Evolutionary conservation across 345 rosid species (phyloP).

Genomic region (Salix caprea): DNA sequence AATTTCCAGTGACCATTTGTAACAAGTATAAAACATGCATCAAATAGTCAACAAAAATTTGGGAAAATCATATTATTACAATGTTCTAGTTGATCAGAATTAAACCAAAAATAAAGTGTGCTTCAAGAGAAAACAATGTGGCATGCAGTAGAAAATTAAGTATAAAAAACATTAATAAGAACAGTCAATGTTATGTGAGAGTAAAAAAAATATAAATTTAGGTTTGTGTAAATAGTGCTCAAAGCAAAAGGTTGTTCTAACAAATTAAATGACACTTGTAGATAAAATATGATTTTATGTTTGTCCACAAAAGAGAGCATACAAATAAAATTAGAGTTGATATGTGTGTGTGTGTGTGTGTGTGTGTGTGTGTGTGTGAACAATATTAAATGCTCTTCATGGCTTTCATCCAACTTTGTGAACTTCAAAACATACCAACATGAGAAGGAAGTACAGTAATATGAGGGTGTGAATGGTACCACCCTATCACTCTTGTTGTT

Average conservation of each 20-base stretch:
- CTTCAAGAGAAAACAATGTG: too few species aligned
- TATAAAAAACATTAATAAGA: too few species aligned
- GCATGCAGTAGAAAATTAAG: too few species aligned
- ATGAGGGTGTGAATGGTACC: slow-evolving; percentile 99
- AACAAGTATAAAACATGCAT: neutral
- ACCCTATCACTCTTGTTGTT: slow-evolving; percentile 93
- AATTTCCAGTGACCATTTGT: slow-evolving; percentile 13
- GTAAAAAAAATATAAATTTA: too few species aligned
- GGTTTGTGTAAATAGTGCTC: too few species aligned
- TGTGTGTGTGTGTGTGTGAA: too few species aligned
- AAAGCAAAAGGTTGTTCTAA: too few species aligned
- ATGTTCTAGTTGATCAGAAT: neutral
- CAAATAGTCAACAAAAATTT: neutral
- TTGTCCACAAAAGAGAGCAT: neutral
- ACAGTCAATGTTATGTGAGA: too few species aligned
- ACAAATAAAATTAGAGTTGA: neutral
- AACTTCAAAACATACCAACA: slow-evolving; percentile 55
- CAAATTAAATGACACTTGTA: too few species aligned
- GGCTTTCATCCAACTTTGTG: neutral
- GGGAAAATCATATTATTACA: neutral
- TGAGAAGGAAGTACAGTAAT: slow-evolving; percentile 97
- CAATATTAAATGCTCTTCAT: neutral
- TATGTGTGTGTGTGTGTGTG: neutral
- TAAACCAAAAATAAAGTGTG: too few species aligned
- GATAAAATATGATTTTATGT: neutral